Percentiles rank a stretch among this genome's conserved stretches.
These are phyloP conservation scores for Dothidotthia symphoricarpi DNA, from an alignment of 2,329 filamentous ascomycete species.

Conservation along the genomic window DNA sequence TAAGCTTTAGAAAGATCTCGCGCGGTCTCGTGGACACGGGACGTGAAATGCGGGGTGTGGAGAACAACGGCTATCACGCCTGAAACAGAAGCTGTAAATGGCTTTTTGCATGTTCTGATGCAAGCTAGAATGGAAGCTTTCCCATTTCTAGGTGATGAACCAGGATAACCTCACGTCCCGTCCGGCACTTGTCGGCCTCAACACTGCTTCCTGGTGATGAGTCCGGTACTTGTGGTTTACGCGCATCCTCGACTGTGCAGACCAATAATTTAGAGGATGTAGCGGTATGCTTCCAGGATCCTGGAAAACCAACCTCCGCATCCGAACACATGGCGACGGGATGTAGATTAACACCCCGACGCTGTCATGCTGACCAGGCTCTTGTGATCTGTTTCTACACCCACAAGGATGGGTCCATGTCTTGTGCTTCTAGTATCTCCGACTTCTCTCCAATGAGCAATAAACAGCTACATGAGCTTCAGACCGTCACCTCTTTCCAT, in stretches of 20 bases:
- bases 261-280: neutral
- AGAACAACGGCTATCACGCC: neutral
- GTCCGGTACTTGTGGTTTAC: neutral
- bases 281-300: neutral
- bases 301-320: neutral
- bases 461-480: neutral
- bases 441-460: neutral
- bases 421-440: neutral
- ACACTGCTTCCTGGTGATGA: neutral
- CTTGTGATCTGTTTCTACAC: conserved; percentile 3
- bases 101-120: neutral
- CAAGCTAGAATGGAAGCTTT: neutral
- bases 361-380: conserved; percentile 1
- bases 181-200: neutral
- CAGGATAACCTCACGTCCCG: neutral
- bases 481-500: conserved; percentile 3
- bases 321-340: neutral
- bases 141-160: neutral
- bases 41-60: neutral
- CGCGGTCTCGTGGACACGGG: neutral
- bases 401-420: neutral
- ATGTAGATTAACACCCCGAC: conserved; percentile 2
- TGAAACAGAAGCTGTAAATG: neutral
- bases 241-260: neutral
- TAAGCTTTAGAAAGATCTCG: no score